A percentile compares a stretch with the other conserved stretches of the same genome.
Conservation (phyloP, 2,329 filamentous ascomycete genomes). For the Aspergillus sp. region DNA sequence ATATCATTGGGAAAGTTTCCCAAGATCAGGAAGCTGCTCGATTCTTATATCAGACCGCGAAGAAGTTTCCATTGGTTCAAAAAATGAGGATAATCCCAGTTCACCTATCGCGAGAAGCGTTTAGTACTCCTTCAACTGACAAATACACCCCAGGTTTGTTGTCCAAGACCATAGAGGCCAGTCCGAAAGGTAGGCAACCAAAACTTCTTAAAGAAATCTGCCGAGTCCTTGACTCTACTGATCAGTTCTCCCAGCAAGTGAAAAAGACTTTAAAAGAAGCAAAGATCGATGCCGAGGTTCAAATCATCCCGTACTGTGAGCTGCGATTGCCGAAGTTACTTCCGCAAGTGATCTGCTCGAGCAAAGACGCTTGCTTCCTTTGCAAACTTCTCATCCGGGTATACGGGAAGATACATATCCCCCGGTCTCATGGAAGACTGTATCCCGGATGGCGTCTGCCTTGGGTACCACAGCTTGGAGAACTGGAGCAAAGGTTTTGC, state of each 20-base stretch:
- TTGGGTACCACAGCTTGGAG: conserved; percentile 3
- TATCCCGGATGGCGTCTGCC: conserved; percentile 12
- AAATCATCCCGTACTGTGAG: conserved; percentile 16
- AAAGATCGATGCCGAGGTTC: conserved; percentile 15
- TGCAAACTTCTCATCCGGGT: conserved; percentile 12
- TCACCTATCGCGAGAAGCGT: too few species aligned
- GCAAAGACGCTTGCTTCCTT: conserved; percentile 20
- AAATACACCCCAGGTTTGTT: too few species aligned
- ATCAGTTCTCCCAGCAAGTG: neutral
- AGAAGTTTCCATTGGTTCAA: too few species aligned
- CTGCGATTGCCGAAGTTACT: conserved; percentile 4
- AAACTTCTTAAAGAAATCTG: too few species aligned
- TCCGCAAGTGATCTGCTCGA: conserved; percentile 16
- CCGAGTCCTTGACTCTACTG: too few species aligned
- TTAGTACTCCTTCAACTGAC: too few species aligned
- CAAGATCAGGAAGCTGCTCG: too few species aligned
- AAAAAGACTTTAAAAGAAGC: conserved; percentile 2
- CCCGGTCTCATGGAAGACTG: conserved; percentile 12
- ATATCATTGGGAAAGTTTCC: too few species aligned
- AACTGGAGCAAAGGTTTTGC: conserved; percentile 7
- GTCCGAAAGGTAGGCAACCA: too few species aligned
- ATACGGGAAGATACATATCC: conserved; percentile 11
- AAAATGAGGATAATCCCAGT: too few species aligned
- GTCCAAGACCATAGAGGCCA: too few species aligned
- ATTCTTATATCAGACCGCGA: too few species aligned